phyloP scores from a whole-genome alignment of 1,284 basidiomycete genomes.

The Ceratobasidium sp. region DNA sequence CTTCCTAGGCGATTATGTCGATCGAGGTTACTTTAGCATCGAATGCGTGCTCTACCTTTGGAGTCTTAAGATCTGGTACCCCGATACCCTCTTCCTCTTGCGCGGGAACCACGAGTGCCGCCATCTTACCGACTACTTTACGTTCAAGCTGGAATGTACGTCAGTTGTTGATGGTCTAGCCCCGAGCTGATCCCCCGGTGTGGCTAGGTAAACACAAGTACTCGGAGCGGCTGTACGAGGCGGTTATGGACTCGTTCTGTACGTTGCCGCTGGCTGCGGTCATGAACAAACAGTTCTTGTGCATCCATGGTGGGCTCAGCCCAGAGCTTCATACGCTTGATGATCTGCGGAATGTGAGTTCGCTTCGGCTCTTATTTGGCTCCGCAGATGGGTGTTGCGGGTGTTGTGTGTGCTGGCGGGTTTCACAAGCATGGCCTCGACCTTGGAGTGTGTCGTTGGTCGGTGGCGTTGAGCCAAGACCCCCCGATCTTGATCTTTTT shows the following conservation, averaged over 20 bases:
- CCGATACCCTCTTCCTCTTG: slow-evolving; percentile 87
- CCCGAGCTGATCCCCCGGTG: slow-evolving; percentile 15
- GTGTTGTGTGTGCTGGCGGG: too few species aligned
- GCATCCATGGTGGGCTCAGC: slow-evolving; percentile 92
- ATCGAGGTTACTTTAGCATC: slow-evolving; percentile 95
- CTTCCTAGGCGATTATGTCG: slow-evolving; percentile 98
- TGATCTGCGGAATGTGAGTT: slow-evolving; percentile 79
- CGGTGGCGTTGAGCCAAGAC: slow-evolving; percentile 1
- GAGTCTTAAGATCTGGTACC: slow-evolving; percentile 93
- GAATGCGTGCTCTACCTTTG: slow-evolving; percentile 96
- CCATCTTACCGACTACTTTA: slow-evolving; percentile 96
- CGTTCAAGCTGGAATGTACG: slow-evolving; percentile 94
- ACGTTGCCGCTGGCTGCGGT: slow-evolving; percentile 90
- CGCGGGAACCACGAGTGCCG: slow-evolving; percentile 98
- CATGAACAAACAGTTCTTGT: slow-evolving; percentile 98
- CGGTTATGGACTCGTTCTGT: slow-evolving; percentile 94
- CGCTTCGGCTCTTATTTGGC: neutral
- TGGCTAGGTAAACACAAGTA: slow-evolving; percentile 91
- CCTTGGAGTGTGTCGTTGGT: too few species aligned
- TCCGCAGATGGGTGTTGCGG: too few species aligned
- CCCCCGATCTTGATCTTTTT: neutral
- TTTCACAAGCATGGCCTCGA: neutral
- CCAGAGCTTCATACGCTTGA: slow-evolving; percentile 92
- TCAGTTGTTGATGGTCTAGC: slow-evolving; percentile 31
- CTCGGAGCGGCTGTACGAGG: slow-evolving; percentile 89